Base-by-base conservation (phyloP, 2,329 filamentous ascomycete genomes). In the Periglandula ipomoeae region DNA sequence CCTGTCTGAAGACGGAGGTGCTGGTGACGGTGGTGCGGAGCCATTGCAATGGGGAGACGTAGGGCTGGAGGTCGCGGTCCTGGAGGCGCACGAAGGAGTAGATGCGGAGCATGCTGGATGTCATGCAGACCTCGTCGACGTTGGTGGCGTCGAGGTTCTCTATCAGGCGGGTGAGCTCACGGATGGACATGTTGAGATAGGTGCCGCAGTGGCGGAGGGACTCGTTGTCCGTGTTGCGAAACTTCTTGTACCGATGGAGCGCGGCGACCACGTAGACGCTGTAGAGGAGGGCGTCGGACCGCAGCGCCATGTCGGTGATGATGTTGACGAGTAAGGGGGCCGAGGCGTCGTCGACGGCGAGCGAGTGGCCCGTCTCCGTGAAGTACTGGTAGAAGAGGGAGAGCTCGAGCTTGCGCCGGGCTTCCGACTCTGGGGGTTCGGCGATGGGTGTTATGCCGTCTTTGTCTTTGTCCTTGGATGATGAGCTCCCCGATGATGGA, bases 11-110 rank as follows among this genome's bases (percentile, higher is more conserved):
- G 7, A 58, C 45, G n/a, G 49, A 44, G 19, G 43, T 50, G 41
- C 55, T 58, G 30, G 52, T 51, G n/a, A 50, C 50, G 0, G 40
- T 52, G 44, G 55, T 55, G 46, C 56, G 55, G 27, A 58, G 35
- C 57, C 57, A 59, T 26, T 57, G 47, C 2, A 51, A 26, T 7
- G 57, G 57, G 1, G 56, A 55, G 8, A 41, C 35, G n/a, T 59
- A 59, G 9, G 56, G 55, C 4, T 39, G 15, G 13, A 55, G 49
- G 2, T 34, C 11, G 7, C 56, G 55, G 27, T 54, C 46, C 8
- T 58, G 56, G 1, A 59, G 49, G 32, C 44, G 40, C 7, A 51
- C 42, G 10, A 51, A 53, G 35, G 49, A 46, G 37, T 57, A 56
- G 1, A 57, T 26, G 15, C 57, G 56, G 9, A 59, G 43, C 26